Evolutionary conservation across 106 monocot species (phyloP).

Genomic region (Dendrobium officinale): DNA sequence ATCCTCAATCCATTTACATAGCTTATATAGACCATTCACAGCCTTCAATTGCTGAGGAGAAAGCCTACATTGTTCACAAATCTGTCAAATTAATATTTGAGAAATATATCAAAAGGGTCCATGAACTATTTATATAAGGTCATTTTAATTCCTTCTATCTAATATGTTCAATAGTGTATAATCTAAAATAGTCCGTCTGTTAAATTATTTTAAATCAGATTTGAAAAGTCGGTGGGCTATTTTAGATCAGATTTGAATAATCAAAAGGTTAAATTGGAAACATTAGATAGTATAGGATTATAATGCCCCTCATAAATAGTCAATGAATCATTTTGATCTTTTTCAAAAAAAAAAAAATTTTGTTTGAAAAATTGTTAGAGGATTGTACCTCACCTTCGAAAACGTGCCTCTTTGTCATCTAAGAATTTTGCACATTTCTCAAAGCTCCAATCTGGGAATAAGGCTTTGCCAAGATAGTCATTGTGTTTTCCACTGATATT

Average conservation of each 20-base stretch:
- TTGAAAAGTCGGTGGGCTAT: too few species aligned
- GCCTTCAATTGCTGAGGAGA: slow-evolving; percentile 46
- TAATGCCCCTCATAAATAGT: too few species aligned
- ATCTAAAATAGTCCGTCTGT: too few species aligned
- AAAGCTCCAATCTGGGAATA: slow-evolving; percentile 73
- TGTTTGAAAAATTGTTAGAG: not conserved
- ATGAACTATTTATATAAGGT: not conserved
- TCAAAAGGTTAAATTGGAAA: too few species aligned
- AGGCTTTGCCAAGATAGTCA: slow-evolving; percentile 31
- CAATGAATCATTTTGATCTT: too few species aligned
- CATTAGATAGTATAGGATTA: too few species aligned
- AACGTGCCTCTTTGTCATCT: slow-evolving; percentile 66
- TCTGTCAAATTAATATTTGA: not conserved
- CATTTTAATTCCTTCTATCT: too few species aligned
- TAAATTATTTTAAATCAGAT: too few species aligned
- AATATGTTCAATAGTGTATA: too few species aligned
- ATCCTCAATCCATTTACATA: slow-evolving; percentile 64
- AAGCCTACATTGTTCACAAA: slow-evolving; percentile 29
- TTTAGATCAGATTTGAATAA: too few species aligned
- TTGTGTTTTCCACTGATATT: slow-evolving; percentile 61
- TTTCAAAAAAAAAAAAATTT: not conserved
- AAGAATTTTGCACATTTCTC: slow-evolving; percentile 43
- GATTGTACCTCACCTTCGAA: slow-evolving; percentile 23
- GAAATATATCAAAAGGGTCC: not conserved
- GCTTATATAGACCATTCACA: slow-evolving; percentile 52